Conservation (phyloP, 2,329 filamentous ascomycete genomes). For the Talaromyces marneffei region DNA sequence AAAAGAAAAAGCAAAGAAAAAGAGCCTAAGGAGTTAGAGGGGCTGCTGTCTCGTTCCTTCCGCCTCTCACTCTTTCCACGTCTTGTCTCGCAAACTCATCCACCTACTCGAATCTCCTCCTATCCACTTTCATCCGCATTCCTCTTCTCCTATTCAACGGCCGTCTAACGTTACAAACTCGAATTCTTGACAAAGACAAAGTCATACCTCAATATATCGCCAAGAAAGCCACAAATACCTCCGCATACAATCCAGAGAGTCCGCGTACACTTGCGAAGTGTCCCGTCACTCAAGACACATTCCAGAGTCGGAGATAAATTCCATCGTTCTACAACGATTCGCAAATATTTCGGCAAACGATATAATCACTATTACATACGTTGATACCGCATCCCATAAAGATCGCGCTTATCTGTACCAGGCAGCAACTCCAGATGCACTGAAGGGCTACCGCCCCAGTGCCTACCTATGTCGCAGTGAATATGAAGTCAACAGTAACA, state of each 20-base stretch:
- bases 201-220: not conserved
- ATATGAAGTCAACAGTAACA: slow-evolving; percentile 25
- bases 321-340: slow-evolving; percentile 9
- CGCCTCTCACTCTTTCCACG: not conserved
- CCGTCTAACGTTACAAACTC: not conserved
- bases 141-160: not conserved
- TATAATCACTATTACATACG: not conserved
- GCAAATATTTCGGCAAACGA: not conserved
- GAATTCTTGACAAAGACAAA: not conserved
- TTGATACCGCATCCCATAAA: not conserved
- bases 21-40: not conserved
- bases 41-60: not conserved
- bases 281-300: not conserved
- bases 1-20: not conserved
- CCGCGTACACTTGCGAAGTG: slow-evolving; percentile 3
- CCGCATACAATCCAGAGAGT: slow-evolving; percentile 2
- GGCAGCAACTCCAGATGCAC: slow-evolving; percentile 19
- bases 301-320: slow-evolving; percentile 4
- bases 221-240: slow-evolving; percentile 9
- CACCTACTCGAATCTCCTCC: not conserved
- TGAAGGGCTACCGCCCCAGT: slow-evolving; percentile 29
- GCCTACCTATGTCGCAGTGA: slow-evolving; percentile 24
- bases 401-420: not conserved
- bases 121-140: not conserved
- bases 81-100: not conserved